Evolutionary conservation across 2,329 filamentous ascomycete species (phyloP).

Genomic region (Amauroascus verrucosus): DNA sequence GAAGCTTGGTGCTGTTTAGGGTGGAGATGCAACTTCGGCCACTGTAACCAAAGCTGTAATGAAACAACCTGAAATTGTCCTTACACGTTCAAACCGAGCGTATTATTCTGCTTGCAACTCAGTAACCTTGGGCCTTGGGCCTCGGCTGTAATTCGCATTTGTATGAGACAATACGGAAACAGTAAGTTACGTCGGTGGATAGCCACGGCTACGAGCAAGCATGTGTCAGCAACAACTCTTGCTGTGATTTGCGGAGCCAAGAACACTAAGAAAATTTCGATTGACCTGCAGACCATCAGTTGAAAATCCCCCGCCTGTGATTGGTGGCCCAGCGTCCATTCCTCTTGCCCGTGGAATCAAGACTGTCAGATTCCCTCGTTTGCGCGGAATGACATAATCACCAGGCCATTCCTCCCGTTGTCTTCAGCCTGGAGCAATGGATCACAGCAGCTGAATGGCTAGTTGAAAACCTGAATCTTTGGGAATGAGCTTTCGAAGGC

Average conservation of each 20-base stretch:
- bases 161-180: not conserved
- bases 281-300: slow-evolving; percentile 17
- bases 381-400: slow-evolving; percentile 10
- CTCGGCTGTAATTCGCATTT: slow-evolving; percentile 1
- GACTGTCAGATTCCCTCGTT: not conserved
- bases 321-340: slow-evolving; percentile 7
- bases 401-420: too few species aligned
- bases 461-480: too few species aligned
- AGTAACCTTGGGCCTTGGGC: not conserved
- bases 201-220: slow-evolving; percentile 5
- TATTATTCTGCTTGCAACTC: not conserved
- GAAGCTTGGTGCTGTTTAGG: slow-evolving; percentile 13
- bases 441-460: too few species aligned
- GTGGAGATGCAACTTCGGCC: slow-evolving; percentile 7
- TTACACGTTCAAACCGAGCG: not conserved
- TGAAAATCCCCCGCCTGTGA: slow-evolving; percentile 13
- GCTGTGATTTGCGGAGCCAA: slow-evolving; percentile 7
- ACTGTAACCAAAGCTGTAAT: slow-evolving; percentile 4
- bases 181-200: slow-evolving; percentile 3
- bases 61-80: not conserved
- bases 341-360: slow-evolving; percentile 3
- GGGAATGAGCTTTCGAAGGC: too few species aligned
- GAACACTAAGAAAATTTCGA: slow-evolving; percentile 13
- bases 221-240: slow-evolving; percentile 12
- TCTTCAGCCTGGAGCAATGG: not conserved